Base-by-base conservation (phyloP, 257 asterid genomes). In the Petunia axillaris region DNA sequence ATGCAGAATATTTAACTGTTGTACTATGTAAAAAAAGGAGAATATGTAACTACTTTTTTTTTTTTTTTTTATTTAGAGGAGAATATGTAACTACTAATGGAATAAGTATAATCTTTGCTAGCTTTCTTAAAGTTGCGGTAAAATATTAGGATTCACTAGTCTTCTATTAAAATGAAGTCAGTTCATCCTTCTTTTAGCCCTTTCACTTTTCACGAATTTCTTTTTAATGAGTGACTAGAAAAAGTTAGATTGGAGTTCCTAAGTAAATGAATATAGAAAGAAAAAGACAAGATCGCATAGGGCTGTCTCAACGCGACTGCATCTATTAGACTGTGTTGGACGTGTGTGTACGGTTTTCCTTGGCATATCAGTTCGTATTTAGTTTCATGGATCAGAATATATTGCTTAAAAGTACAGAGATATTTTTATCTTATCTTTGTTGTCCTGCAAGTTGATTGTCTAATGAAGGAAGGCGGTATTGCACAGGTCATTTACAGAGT, bases 401-500 rank as follows among this genome's bases (percentile, higher is more conserved):
- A 11, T 73, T 35, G 43, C 46, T 73, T 44, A 73, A 48, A 25
- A 48, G 75, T 71, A 25, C 5, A 39, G 6, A 14, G 11, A 48
- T 35, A 71, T 50, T 73, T 6, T 35, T 35, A 13, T 50, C 77
- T 48, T 11, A 73, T 73, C 62, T 35, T 73, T 73, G 44, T 50
- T 73, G 37, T 50, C 78, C 78, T 73, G 62, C 59, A 73, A 73
- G 48, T 25, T 3, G 62, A 73, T 73, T 73, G 62, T 73, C 62
- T 73, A 73, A 50, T 50, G 44, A 73, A 44, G 46, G 62, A 62
- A 48, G 41, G 62, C 50, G 44, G 35, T 68, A 44, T 82, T 85
- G 80, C 54, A 85, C 93, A 96, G 99, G 88, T 82, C 97, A 57
- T 79, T 81, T 53, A 87, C 94, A 48, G 97, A 90, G 82, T 86